Percentiles rank a stretch among this genome's conserved stretches.
These are phyloP conservation scores for Marsdenia floribunda DNA, from an alignment of 257 asterid species.

Conservation along the genomic window DNA sequence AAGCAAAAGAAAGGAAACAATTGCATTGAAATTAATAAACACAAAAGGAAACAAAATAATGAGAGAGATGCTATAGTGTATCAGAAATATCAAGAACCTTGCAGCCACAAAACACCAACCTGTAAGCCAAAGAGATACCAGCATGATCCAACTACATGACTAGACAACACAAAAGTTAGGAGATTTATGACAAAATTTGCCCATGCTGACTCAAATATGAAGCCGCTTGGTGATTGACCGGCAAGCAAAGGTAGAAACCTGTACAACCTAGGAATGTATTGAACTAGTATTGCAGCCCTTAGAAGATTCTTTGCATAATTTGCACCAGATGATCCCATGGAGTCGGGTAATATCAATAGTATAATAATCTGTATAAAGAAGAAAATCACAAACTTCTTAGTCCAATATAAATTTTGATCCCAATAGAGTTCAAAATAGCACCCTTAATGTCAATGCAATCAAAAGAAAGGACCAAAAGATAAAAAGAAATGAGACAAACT, in stretches of 20 bases:
- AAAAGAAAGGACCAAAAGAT: not conserved
- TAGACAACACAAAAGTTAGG: conserved; percentile 56
- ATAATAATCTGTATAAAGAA: conserved; percentile 50
- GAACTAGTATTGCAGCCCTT: conserved; percentile 56
- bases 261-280: conserved; percentile 66
- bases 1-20: not conserved
- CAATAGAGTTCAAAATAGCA: not conserved
- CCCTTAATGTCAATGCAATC: conserved; percentile 9
- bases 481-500: not conserved
- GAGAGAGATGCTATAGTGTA: not conserved
- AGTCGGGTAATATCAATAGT: conserved; percentile 44
- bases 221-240: conserved; percentile 75
- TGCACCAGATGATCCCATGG: conserved; percentile 54
- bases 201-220: conserved; percentile 84
- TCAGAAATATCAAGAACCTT: conserved; percentile 3
- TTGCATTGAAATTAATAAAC: not conserved
- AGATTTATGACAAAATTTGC: conserved; percentile 70
- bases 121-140: conserved; percentile 89
- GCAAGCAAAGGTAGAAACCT: conserved; percentile 70
- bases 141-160: conserved; percentile 86
- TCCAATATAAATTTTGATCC: not conserved
- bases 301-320: conserved; percentile 57
- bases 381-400: not conserved
- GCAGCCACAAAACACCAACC: conserved; percentile 29
- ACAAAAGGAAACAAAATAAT: not conserved